A percentile compares a stretch with the other conserved stretches of the same genome.
Evolutionary conservation across 192 early-diverging fungal genomes (phyloP).

Genomic region (Coemansia sp.): DNA sequence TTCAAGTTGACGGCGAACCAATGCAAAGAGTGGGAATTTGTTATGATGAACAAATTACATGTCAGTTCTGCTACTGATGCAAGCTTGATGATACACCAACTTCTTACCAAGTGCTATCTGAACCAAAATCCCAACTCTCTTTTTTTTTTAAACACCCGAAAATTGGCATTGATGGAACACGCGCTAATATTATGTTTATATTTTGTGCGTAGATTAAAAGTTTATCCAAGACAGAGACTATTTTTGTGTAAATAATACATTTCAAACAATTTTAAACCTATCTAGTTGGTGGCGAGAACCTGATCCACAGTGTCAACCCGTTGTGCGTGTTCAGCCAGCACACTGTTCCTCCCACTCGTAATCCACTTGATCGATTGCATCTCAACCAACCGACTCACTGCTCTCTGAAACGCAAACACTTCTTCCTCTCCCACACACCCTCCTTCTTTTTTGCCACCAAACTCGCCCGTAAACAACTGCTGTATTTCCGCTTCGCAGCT

Average conservation of each 20-base stretch:
- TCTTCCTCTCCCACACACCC: constrained; percentile 77
- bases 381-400: constrained; percentile 86
- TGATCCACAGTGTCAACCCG: not conserved
- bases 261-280: no score
- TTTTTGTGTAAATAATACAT: not conserved
- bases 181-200: no score
- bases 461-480: constrained; percentile 75
- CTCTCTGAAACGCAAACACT: constrained; percentile 92
- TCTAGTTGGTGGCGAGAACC: no score
- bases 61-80: constrained; percentile 58
- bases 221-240: no score
- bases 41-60: constrained; percentile 37
- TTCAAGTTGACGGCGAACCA: not conserved
- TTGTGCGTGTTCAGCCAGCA: constrained; percentile 40
- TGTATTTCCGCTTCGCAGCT: constrained; percentile 70
- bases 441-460: constrained; percentile 48
- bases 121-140: not conserved
- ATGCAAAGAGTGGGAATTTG: not conserved
- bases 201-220: no score
- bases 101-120: constrained; percentile 39
- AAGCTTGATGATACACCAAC: constrained; percentile 50
- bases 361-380: constrained; percentile 87
- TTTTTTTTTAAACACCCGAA: no score
- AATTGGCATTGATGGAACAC: no score
- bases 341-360: constrained; percentile 25